Percentiles rank a stretch among this genome's conserved stretches.
Conservation (phyloP, 495 filamentous ascomycete genomes). For the Thermochaetoides thermophila region DNA sequence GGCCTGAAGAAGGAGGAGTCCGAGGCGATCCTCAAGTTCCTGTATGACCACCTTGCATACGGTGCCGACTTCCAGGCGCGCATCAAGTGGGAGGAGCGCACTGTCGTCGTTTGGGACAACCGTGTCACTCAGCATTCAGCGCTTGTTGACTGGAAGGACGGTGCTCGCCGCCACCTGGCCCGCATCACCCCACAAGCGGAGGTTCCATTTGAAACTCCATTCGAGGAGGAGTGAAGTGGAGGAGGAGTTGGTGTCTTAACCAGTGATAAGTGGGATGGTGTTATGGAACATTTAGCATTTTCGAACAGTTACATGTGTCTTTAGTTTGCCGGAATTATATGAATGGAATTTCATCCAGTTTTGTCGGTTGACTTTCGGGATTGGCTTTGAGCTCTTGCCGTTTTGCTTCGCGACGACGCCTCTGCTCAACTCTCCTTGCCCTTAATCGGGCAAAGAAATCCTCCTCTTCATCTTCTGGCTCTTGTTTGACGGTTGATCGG, state of each 20-base stretch:
- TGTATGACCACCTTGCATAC: slow-evolving; percentile 71
- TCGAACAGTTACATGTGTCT: too few species aligned
- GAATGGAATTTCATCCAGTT: slow-evolving; percentile 17
- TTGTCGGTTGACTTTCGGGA: slow-evolving; percentile 4
- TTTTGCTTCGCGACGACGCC: slow-evolving; percentile 6
- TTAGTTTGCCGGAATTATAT: too few species aligned
- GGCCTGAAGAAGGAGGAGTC: slow-evolving; percentile 67
- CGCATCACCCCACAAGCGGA: slow-evolving; percentile 79
- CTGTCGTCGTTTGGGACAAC: slow-evolving; percentile 87
- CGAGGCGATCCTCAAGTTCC: slow-evolving; percentile 67
- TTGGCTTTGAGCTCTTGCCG: slow-evolving; percentile 1
- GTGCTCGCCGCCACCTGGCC: slow-evolving; percentile 64
- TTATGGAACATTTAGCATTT: slow-evolving; percentile 1
- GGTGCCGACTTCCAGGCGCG: slow-evolving; percentile 79
- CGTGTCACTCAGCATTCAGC: slow-evolving; percentile 68
- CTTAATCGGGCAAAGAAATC: slow-evolving; percentile 11
- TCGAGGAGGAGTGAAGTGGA: slow-evolving; percentile 18
- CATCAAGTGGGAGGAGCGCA: slow-evolving; percentile 69
- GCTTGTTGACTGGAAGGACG: slow-evolving; percentile 63
- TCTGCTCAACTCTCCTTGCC: slow-evolving; percentile 8
- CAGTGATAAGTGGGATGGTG: slow-evolving; percentile 1
- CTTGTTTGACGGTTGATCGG: too few species aligned
- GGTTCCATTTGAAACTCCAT: slow-evolving; percentile 53
- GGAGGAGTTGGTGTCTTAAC: background rate
- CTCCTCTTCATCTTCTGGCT: slow-evolving; percentile 9